These are phyloP conservation scores for Bipolaris victoriae DNA, from an alignment of 2,329 filamentous ascomycete genomes.

Conservation along the genomic window DNA sequence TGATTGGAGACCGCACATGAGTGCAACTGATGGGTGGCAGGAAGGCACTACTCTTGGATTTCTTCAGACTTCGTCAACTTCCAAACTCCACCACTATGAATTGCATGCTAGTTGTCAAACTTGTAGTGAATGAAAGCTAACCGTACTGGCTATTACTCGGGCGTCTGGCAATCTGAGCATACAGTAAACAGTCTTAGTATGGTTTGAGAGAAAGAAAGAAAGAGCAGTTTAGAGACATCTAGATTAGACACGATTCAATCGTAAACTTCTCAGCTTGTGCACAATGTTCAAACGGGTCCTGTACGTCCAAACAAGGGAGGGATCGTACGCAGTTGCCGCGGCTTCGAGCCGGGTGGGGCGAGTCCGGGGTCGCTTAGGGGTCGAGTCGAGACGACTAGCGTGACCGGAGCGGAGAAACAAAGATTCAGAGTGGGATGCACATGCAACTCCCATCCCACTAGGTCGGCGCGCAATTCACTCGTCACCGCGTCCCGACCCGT, in stretches of 20 bases:
- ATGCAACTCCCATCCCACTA: slow-evolving; percentile 25
- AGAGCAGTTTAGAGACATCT: neutral
- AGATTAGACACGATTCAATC: neutral
- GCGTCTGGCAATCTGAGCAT: neutral
- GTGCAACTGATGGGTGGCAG: neutral
- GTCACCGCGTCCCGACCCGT: slow-evolving; percentile 24
- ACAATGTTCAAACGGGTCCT: neutral
- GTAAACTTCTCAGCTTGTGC: neutral
- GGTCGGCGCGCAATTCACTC: slow-evolving; percentile 30
- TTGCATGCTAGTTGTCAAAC: neutral
- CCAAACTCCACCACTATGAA: neutral
- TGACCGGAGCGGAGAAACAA: slow-evolving; percentile 21
- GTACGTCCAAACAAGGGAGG: neutral
- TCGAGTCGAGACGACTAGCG: slow-evolving; percentile 10
- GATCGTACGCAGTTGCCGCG: neutral
- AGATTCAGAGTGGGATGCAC: slow-evolving; percentile 14
- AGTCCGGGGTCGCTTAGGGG: neutral
- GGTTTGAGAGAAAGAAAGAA: too few relatives aligned
- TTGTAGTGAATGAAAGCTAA: neutral
- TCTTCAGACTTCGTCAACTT: neutral
- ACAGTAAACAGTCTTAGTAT: neutral
- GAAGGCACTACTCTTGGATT: neutral
- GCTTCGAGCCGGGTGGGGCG: slow-evolving; percentile 1
- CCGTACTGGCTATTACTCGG: neutral
- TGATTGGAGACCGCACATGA: neutral